Percentiles rank a stretch among this genome's conserved stretches.
phyloP scores from a whole-genome alignment of 352 stramenopile species.

The Phytopythium montanum region DNA sequence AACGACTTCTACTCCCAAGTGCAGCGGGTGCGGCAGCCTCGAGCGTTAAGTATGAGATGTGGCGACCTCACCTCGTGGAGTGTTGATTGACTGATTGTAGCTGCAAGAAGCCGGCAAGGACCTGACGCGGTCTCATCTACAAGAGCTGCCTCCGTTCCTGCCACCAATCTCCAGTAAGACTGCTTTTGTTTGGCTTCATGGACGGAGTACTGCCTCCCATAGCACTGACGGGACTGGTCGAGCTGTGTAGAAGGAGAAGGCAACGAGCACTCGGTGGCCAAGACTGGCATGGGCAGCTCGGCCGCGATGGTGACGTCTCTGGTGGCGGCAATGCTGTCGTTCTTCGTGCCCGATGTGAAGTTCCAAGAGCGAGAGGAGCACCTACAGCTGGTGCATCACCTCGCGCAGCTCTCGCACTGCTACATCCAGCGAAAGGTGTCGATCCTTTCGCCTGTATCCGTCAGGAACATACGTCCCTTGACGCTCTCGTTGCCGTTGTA shows the following conservation, averaged over 20 bases:
- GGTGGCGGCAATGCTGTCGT: slow-evolving; percentile 85
- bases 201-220: not conserved
- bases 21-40: slow-evolving; percentile 24
- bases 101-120: slow-evolving; percentile 58
- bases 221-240: not conserved
- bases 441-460: not conserved
- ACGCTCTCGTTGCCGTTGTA: not conserved
- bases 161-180: slow-evolving; percentile 53
- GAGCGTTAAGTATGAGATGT: slow-evolving; percentile 5
- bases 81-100: slow-evolving; percentile 34
- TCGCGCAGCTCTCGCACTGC: slow-evolving; percentile 94
- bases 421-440: slow-evolving; percentile 94
- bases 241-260: slow-evolving; percentile 20
- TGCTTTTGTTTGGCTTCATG: not conserved
- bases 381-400: slow-evolving; percentile 88
- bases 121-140: slow-evolving; percentile 61
- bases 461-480: not conserved
- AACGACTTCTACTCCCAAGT: slow-evolving; percentile 98
- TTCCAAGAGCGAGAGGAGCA: slow-evolving; percentile 18
- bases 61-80: not conserved
- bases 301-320: slow-evolving; percentile 95
- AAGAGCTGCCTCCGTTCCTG: slow-evolving; percentile 80
- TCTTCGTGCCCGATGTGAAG: slow-evolving; percentile 58
- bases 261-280: slow-evolving; percentile 70
- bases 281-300: slow-evolving; percentile 96